Percentiles rank a stretch among this genome's conserved stretches.
Conservation (phyloP, 2,329 filamentous ascomycete species). For the Capronia americana region DNA sequence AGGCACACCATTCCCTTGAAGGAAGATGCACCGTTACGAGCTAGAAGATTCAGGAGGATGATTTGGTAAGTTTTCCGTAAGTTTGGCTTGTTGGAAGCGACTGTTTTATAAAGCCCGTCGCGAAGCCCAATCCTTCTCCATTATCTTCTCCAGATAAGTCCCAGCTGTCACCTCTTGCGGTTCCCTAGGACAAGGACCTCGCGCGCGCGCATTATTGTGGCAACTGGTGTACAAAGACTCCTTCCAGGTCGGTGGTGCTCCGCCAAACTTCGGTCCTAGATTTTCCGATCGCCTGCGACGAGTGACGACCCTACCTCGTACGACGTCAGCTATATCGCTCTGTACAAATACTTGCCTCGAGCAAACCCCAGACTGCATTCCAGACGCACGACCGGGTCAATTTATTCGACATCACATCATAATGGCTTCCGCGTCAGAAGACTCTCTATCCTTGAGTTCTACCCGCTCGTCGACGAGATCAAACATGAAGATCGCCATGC, state of each 20-base stretch:
- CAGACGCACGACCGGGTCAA: neutral
- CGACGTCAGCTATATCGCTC: neutral
- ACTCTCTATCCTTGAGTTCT: conserved; percentile 10
- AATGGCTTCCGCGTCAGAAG: conserved; percentile 8
- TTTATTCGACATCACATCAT: neutral
- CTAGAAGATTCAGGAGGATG: conserved; percentile 9
- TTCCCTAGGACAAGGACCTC: neutral
- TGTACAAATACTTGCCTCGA: neutral
- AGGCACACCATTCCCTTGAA: neutral
- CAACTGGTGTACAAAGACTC: neutral
- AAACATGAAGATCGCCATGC: conserved; percentile 29
- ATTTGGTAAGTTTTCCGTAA: conserved; percentile 20
- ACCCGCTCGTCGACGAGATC: conserved; percentile 26
- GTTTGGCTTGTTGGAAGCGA: neutral
- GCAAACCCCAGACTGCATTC: neutral
- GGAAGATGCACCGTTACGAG: neutral
- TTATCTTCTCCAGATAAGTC: neutral
- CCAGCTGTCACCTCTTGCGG: neutral
- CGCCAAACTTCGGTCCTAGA: conserved; percentile 1
- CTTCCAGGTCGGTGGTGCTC: neutral
- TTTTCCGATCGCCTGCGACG: neutral
- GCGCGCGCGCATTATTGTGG: neutral
- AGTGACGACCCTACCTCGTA: neutral
- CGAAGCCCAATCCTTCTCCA: conserved; percentile 1
- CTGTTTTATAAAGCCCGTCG: neutral